phyloP scores from a whole-genome alignment of 805 yeast species.

The Kodamaea kaohsiungensis region DNA sequence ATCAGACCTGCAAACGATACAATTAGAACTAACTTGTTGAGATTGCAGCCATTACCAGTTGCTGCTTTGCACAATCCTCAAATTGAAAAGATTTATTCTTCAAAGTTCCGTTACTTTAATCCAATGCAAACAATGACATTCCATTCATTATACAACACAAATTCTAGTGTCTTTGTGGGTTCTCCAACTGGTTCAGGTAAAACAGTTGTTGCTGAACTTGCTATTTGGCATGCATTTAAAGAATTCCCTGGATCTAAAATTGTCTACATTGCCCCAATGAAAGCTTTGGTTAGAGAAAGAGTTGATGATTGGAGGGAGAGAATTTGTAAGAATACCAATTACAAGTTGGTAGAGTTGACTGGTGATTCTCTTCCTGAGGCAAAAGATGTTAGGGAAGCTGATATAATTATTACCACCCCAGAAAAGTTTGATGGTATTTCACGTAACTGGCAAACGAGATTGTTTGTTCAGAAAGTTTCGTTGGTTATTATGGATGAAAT shows the following conservation, averaged over 20 bases:
- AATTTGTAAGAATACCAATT: constrained; percentile 46
- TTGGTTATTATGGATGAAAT: constrained; percentile 85
- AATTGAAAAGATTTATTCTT: constrained; percentile 66
- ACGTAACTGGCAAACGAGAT: constrained; percentile 80
- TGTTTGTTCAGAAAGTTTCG: constrained; percentile 72
- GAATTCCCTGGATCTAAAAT: constrained; percentile 78
- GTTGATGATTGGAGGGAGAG: constrained; percentile 76
- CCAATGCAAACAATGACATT: constrained; percentile 99
- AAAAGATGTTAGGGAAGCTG: constrained; percentile 63
- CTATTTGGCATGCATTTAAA: constrained; percentile 94
- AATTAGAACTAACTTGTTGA: constrained; percentile 74
- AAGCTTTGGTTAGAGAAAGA: constrained; percentile 79
- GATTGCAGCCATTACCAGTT: constrained; percentile 83
- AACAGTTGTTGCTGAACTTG: constrained; percentile 94
- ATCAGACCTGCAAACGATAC: constrained; percentile 88
- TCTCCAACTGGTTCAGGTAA: constrained; percentile 98
- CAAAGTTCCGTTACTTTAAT: constrained; percentile 81
- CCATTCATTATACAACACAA: constrained; percentile 79
- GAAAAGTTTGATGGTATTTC: constrained; percentile 88
- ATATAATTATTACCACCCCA: constrained; percentile 79
- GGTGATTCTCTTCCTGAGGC: constrained; percentile 83
- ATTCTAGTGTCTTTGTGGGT: constrained; percentile 85
- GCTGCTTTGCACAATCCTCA: constrained; percentile 70
- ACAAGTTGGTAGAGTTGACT: constrained; percentile 71
- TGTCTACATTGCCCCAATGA: constrained; percentile 88